phyloP scores from a whole-genome alignment of 164 flowering plant genomes.

The Piper betle region DNA sequence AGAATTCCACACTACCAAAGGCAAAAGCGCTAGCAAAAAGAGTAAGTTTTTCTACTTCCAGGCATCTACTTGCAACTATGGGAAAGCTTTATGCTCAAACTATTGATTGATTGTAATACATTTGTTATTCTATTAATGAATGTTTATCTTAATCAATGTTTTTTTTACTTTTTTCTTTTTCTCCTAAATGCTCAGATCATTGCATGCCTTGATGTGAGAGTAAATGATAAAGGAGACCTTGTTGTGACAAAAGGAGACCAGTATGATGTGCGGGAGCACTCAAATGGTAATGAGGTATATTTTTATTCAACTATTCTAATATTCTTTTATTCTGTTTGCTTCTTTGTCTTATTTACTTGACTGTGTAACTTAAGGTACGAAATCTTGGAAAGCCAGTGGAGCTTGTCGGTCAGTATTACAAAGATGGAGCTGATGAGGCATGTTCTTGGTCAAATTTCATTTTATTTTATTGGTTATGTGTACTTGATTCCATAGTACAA shows the following conservation, averaged over 20 bases:
- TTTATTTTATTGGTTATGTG: background rate
- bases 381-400: conserved; percentile 98
- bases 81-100: background rate
- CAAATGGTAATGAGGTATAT: conserved; percentile 79
- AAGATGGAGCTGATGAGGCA: conserved; percentile 99
- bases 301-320: background rate
- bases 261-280: conserved; percentile 91
- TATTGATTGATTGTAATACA: background rate
- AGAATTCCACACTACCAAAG: conserved; percentile 51
- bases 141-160: background rate
- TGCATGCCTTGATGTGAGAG: conserved; percentile 97
- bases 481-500: background rate
- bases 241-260: conserved; percentile 98
- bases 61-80: background rate
- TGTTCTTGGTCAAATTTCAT: background rate
- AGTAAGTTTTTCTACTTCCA: conserved; percentile 28
- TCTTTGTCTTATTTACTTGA: background rate
- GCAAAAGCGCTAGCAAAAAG: conserved; percentile 86
- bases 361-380: conserved; percentile 46
- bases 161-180: background rate
- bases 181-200: conserved; percentile 41
- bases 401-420: conserved; percentile 84
- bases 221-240: conserved; percentile 94
- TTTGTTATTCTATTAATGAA: background rate
- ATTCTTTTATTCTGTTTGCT: background rate